Evolutionary conservation across 352 stramenopile species (phyloP), one percentile per base, ranked within the genome.

Genomic region (Phytophthora macrochlamydospora): DNA sequence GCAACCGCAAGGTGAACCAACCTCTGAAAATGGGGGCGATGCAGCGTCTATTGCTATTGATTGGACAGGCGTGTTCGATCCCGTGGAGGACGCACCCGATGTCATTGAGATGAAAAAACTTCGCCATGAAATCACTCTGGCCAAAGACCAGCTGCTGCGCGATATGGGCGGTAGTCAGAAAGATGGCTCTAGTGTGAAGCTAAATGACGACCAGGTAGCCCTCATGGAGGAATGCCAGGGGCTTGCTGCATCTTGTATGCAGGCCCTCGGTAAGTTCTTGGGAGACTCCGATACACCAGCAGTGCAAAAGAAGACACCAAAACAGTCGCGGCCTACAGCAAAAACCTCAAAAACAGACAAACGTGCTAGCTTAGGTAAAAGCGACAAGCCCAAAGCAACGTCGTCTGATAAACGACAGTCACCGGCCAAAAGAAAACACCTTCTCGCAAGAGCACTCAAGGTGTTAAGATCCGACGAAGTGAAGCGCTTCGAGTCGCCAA

Each of bases 101-200:
- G 60, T 91, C 5, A 65, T 83, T 12, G 78, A 89, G 50, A 90
- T 93, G 77, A 93, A 93, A 58, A 87, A 84, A 51, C 76, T 93
- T 37, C 75, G 81, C 2, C 69, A 90, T 56, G 81, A 91, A 55
- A 89, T 93, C 12, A 76, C 78, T 9, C 38, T 75, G 31, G 76
- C 81, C 28, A 81, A 82, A 28, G 79, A 82, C 18, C 67, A 85
- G 30, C 45, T 83, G 56, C 48, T 86, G 48, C 56, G 69, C 12
- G 64, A 74, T 9, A 79, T 84, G 31, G 65, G 59, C 28, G 54
- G 58, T n/a, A 63, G 58, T 32, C 12, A 56, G 18, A 40, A 67
- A 44, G 24, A 55, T 32, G 31, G 28, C 28, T 40, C 52, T 51
- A 44, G 42, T 38, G 37, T 37, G 35, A 31, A 62, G n/a, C 49